Conservation (phyloP, 2,329 filamentous ascomycete genomes). For the Microdochium bolleyi region DNA sequence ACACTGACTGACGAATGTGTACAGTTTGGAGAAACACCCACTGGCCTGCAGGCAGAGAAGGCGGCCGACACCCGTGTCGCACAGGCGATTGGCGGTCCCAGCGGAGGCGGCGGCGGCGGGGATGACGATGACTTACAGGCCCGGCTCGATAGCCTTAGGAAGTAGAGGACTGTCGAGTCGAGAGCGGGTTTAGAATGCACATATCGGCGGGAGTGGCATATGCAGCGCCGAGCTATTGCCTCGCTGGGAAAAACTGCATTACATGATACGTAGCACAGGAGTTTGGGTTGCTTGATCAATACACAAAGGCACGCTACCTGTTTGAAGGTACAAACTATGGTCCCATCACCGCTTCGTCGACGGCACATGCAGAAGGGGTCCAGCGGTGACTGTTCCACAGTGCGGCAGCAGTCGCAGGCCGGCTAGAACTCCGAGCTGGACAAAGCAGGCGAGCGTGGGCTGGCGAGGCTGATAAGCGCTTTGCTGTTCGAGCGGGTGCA, state of each 20-base stretch:
- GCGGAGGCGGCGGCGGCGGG: slow-evolving; percentile 38
- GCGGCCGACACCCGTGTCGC: slow-evolving; percentile 73
- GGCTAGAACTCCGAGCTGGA: too few species aligned
- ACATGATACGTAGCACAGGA: background rate
- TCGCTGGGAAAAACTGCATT: background rate
- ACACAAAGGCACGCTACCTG: too few species aligned
- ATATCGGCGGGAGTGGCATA: background rate
- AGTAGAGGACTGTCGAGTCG: slow-evolving; percentile 23
- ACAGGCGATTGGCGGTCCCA: slow-evolving; percentile 68
- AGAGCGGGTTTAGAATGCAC: background rate
- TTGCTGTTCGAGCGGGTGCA: too few species aligned
- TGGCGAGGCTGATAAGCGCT: too few species aligned
- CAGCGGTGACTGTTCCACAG: too few species aligned
- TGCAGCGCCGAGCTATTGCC: background rate
- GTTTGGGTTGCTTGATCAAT: background rate
- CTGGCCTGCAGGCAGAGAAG: slow-evolving; percentile 66
- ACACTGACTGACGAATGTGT: slow-evolving; percentile 11
- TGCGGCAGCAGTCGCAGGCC: too few species aligned
- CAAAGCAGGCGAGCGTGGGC: too few species aligned
- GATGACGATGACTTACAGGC: slow-evolving; percentile 94
- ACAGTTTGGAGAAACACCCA: slow-evolving; percentile 87
- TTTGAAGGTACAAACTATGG: too few species aligned
- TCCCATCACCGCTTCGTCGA: too few species aligned
- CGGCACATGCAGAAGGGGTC: too few species aligned
- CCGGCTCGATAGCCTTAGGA: slow-evolving; percentile 76